Conservation (phyloP, 805 yeast species). For the Kurtzmaniella fragi region DNA sequence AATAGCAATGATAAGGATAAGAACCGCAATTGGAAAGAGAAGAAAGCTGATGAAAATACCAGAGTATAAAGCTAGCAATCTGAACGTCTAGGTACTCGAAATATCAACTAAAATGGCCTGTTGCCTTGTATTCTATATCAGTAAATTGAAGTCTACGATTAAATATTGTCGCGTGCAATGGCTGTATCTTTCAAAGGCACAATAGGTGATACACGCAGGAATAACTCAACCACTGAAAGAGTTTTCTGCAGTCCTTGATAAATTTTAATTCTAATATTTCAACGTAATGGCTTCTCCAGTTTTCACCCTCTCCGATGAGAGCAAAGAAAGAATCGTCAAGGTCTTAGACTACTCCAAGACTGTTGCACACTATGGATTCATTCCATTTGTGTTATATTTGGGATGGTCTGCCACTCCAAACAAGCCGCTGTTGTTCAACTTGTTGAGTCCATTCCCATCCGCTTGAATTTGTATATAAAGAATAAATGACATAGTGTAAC, state of each 20-base stretch:
- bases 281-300: slow-evolving; percentile 10
- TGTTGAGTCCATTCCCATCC: slow-evolving; percentile 77
- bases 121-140: too few relatives aligned
- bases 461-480: slow-evolving; percentile 34
- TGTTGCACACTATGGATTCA: slow-evolving; percentile 93
- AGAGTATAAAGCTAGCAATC: too few relatives aligned
- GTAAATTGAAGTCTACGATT: background rate
- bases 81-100: too few relatives aligned
- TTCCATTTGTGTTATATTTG: slow-evolving; percentile 88
- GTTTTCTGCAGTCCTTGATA: too few relatives aligned
- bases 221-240: too few relatives aligned
- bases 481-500: background rate
- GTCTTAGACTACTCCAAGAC: slow-evolving; percentile 79
- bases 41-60: too few relatives aligned
- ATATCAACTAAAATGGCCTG: background rate
- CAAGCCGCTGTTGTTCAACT: slow-evolving; percentile 74
- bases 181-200: too few relatives aligned
- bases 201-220: too few relatives aligned
- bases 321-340: slow-evolving; percentile 81
- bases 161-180: background rate
- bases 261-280: too few relatives aligned
- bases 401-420: slow-evolving; percentile 68
- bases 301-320: slow-evolving; percentile 40
- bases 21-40: background rate
- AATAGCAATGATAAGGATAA: background rate